Base-by-base conservation (phyloP, 257 asterid species). In the Echites panduratus region DNA sequence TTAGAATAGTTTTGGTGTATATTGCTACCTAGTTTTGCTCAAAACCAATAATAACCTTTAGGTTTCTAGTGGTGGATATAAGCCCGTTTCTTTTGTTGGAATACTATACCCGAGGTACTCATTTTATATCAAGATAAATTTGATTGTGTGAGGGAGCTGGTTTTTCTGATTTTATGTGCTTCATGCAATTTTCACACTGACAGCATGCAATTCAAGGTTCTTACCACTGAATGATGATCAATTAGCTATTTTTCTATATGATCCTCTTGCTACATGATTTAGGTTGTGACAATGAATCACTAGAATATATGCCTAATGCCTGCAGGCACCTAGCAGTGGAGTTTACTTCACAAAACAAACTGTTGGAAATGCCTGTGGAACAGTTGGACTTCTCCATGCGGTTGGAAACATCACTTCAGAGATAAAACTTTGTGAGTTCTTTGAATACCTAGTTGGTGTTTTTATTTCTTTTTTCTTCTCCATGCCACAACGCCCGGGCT, bases 311-410 rank as follows among this genome's bases (percentile, higher is more conserved):
- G 48, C 56, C 68, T 82, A 79, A 57, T 77, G 48, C 56, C 68
- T 82, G 80, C 88, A 94, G 97, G 93, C 79, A 63, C 89, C 84
- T 48, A 76, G 73, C 22, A 59, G 69, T 75, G 91, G 87, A 72
- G 96, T 89, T 76, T 94, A 89, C 88, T 94, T 89, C 77, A 85
- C 89, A 97, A 91, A 88, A 79, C 99, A 91, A 87, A 94, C 96
- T 61, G 99, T 94, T 47, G 99, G 96, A 85, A 94, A 94, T 88
- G 97, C 99, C 63, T 94, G 99, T 75, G 97, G 97, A 73, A 94
- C 99, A 52, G 82, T 94, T 82, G 97, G 97, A 50, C 96, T 94
- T 84, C 99, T 94, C 76, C 99, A 94, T 77, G 95, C 97, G 78
- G 86, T 94, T 32, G 99, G 95, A 52, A 91, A 94, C 80, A 83